phyloP scores from a whole-genome alignment of 257 asterid species.

The Lycium ferocissimum region DNA sequence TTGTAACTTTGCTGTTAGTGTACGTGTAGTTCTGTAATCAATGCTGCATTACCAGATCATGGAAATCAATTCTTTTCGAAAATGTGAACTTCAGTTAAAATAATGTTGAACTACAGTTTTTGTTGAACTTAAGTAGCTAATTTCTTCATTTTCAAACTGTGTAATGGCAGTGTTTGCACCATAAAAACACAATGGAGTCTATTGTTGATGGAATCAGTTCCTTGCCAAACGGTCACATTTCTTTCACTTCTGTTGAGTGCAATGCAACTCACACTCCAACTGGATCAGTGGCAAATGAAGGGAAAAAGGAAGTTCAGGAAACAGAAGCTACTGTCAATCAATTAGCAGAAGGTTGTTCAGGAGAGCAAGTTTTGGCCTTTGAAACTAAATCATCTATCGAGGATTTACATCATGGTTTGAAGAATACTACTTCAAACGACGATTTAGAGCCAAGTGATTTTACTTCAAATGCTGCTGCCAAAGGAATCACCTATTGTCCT shows the following conservation, averaged over 20 bases:
- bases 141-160: constrained; percentile 36
- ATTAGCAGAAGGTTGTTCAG: constrained; percentile 39
- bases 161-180: constrained; percentile 48
- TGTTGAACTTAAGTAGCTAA: constrained; percentile 20
- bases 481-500: constrained; percentile 41
- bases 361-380: constrained; percentile 22
- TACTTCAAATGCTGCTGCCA: constrained; percentile 31
- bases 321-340: constrained; percentile 36
- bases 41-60: not conserved
- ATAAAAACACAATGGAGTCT: constrained; percentile 57
- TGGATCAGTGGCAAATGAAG: constrained; percentile 28
- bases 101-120: not conserved
- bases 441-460: constrained; percentile 41
- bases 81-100: not conserved
- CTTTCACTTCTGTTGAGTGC: constrained; percentile 43
- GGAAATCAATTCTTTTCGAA: not conserved
- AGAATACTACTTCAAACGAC: constrained; percentile 43
- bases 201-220: constrained; percentile 69
- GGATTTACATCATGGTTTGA: constrained; percentile 40
- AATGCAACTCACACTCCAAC: constrained; percentile 44
- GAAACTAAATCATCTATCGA: constrained; percentile 34
- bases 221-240: constrained; percentile 53
- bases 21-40: not conserved
- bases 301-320: constrained; percentile 32
- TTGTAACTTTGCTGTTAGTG: not conserved